phyloP scores from a whole-genome alignment of 2,329 filamentous ascomycete species.

The Alternaria sp. region DNA sequence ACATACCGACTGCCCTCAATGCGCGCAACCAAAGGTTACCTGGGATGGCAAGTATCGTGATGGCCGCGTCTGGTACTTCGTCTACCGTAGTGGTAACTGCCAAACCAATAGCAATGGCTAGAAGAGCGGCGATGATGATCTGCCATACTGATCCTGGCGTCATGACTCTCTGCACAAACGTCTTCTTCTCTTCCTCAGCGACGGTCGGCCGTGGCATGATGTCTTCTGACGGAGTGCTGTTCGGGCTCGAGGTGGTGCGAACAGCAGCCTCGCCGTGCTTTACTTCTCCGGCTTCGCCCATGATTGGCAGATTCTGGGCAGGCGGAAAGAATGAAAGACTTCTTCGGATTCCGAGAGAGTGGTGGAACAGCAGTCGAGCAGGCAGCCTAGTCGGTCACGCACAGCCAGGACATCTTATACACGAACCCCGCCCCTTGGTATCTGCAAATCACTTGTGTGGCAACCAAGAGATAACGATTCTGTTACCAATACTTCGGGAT shows the following conservation, averaged over 20 bases:
- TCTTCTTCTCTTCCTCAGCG: constrained; percentile 28
- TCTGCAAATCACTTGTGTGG: constrained; percentile 18
- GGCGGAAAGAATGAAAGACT: not conserved
- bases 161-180: constrained; percentile 48
- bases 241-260: constrained; percentile 13
- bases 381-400: not conserved
- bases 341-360: not conserved
- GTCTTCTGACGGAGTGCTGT: constrained; percentile 11
- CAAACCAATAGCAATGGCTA: constrained; percentile 60
- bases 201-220: constrained; percentile 19
- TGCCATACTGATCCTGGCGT: constrained; percentile 57
- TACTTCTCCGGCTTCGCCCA: constrained; percentile 26
- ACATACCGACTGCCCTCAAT: constrained; percentile 57
- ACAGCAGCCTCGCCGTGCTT: constrained; percentile 20
- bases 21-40: constrained; percentile 60
- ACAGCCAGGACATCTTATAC: constrained; percentile 25
- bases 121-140: constrained; percentile 57
- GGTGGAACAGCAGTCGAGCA: not conserved
- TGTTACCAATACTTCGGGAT: constrained; percentile 8
- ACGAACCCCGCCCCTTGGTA: constrained; percentile 9
- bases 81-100: constrained; percentile 53
- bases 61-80: constrained; percentile 52
- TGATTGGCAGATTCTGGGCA: constrained; percentile 3
- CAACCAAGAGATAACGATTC: constrained; percentile 27
- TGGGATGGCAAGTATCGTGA: constrained; percentile 56